A percentile compares a stretch with the other conserved stretches of the same genome.
Conservation (phyloP, 306 rosid species). For the Crotalaria pallida region DNA sequence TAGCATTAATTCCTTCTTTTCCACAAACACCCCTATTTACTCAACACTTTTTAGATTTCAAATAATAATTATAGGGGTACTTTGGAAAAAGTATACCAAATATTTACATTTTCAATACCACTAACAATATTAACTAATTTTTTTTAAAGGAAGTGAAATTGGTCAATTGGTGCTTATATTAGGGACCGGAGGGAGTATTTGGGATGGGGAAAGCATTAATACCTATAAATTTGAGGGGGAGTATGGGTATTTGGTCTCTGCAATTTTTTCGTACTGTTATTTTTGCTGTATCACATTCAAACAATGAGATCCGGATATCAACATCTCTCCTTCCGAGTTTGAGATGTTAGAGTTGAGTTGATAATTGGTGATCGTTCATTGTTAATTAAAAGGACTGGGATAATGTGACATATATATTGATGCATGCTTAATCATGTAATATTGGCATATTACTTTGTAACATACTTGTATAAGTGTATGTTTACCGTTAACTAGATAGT, state of each 20-base stretch:
- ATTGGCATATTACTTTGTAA: neutral
- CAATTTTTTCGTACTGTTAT: neutral
- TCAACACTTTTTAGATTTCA: too few species aligned
- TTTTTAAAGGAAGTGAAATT: too few species aligned
- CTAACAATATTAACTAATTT: too few species aligned
- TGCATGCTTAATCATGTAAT: neutral
- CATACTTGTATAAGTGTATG: neutral
- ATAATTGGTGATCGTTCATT: neutral
- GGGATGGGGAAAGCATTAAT: neutral
- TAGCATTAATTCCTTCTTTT: too few species aligned
- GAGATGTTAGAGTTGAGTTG: neutral
- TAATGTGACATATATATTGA: neutral
- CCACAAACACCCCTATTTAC: too few species aligned
- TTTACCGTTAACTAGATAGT: neutral
- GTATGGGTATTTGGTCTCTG: neutral
- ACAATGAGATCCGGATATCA: neutral
- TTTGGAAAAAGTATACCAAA: too few species aligned
- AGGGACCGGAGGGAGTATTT: too few species aligned
- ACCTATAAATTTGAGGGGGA: neutral
- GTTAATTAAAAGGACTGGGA: neutral
- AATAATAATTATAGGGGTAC: too few species aligned
- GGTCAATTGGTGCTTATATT: too few species aligned
- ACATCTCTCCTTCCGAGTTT: neutral
- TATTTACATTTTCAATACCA: too few species aligned
- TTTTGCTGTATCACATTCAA: neutral